phyloP scores from a whole-genome alignment of 179 eudicot genomes.

The Beta lomatogona region DNA sequence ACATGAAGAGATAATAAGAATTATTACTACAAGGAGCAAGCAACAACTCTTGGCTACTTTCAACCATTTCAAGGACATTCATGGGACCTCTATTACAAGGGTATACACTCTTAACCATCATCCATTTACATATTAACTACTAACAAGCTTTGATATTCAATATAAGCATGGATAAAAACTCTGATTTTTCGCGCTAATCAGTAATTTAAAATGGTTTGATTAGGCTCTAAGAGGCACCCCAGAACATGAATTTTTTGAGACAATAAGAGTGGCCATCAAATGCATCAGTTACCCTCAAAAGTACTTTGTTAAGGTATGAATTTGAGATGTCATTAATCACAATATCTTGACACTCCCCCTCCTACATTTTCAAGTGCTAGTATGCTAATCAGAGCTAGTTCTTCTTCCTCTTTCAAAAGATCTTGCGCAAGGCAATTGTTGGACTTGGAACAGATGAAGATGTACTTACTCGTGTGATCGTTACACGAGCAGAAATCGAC shows the following conservation, averaged over 20 bases:
- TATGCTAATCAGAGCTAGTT: neutral
- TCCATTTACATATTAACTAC: neutral
- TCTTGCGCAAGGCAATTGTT: constrained; percentile 54
- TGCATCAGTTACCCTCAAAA: constrained; percentile 61
- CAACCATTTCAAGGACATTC: constrained; percentile 69
- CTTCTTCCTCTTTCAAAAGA: constrained; percentile 5
- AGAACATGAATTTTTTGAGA: constrained; percentile 44
- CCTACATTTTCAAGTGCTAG: neutral
- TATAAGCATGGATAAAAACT: neutral
- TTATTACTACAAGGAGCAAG: constrained; percentile 75
- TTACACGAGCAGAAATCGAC: constrained; percentile 72
- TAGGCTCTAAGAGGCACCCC: constrained; percentile 56
- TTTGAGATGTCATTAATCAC: neutral
- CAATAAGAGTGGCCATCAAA: constrained; percentile 52
- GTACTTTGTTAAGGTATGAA: constrained; percentile 68
- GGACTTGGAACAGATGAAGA: constrained; percentile 71
- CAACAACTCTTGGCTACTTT: constrained; percentile 67
- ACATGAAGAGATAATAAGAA: constrained; percentile 68
- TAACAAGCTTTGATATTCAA: neutral
- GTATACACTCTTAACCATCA: constrained; percentile 24
- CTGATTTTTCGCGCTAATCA: neutral
- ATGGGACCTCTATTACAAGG: constrained; percentile 67
- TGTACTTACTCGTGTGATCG: constrained; percentile 64
- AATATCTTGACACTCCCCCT: neutral
- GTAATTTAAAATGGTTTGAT: neutral